A percentile compares a stretch with the other conserved stretches of the same genome.
Conservation (phyloP, 139 green algal genomes). For the Chlorella sp. region DNA sequence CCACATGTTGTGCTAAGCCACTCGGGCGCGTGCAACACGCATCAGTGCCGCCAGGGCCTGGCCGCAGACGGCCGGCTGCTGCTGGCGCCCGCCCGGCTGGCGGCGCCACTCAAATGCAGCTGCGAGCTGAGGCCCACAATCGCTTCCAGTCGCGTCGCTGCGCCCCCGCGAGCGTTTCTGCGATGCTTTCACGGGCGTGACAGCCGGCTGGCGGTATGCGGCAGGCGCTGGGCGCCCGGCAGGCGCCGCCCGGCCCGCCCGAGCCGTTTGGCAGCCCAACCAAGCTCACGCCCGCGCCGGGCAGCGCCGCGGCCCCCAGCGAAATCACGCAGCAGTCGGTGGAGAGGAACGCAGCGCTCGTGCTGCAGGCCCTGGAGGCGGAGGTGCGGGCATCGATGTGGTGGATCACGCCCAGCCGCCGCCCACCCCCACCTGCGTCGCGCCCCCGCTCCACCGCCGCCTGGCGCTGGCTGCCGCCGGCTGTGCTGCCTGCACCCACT, state of each 20-base stretch:
- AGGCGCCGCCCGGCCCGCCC: neutral
- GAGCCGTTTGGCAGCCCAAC: neutral
- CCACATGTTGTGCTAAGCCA: no score
- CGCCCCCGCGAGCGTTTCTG: no score
- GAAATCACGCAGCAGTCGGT: neutral
- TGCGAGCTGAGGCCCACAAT: no score
- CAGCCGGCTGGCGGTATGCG: no score
- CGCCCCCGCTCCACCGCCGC: neutral
- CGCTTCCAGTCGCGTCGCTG: no score
- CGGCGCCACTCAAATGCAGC: neutral
- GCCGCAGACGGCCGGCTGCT: no score
- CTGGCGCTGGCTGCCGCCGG: conserved; percentile 13
- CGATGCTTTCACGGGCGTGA: no score
- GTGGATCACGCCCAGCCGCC: neutral
- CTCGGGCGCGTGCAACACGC: no score
- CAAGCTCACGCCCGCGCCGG: neutral
- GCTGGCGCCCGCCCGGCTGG: neutral
- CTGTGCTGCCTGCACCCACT: neutral
- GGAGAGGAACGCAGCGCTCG: neutral
- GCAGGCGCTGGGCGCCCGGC: no score
- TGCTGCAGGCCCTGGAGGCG: conserved; percentile 27
- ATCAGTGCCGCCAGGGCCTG: no score
- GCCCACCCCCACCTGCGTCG: no score
- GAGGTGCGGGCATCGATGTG: neutral
- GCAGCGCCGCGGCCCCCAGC: no score